phyloP scores from a whole-genome alignment of 352 stramenopile species.

The Phytopythium litorale region DNA sequence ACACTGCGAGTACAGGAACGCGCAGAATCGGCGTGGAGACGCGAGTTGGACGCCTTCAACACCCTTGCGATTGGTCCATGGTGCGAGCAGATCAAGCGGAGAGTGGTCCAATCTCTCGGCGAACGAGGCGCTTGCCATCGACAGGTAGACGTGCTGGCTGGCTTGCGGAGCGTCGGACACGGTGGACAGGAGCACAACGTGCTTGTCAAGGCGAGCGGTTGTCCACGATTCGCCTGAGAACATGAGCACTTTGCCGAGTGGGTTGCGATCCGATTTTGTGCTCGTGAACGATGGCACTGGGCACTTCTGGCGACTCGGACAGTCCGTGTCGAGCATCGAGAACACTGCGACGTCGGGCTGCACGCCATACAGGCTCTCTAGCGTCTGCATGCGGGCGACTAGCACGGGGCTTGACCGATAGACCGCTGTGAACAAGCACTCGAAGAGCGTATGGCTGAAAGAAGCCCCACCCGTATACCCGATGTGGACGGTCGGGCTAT shows the following conservation, averaged over 20 bases:
- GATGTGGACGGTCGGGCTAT: slow-evolving; percentile 14
- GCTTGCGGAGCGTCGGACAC: slow-evolving; percentile 11
- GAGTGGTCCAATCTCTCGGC: slow-evolving; percentile 22
- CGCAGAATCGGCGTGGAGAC: slow-evolving; percentile 28
- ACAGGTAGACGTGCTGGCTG: slow-evolving; percentile 16
- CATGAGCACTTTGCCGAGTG: slow-evolving; percentile 21
- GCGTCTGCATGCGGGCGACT: slow-evolving; percentile 16
- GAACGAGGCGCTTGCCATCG: slow-evolving; percentile 41
- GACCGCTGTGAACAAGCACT: slow-evolving; percentile 27
- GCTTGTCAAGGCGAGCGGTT: slow-evolving; percentile 21
- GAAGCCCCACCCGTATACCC: slow-evolving; percentile 12
- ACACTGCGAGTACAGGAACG: slow-evolving; percentile 50
- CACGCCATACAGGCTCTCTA: slow-evolving; percentile 7
- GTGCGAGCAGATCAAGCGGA: slow-evolving; percentile 22
- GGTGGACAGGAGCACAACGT: slow-evolving; percentile 27
- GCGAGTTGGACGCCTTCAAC: neutral
- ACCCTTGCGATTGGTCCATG: neutral
- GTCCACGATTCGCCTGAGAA: slow-evolving; percentile 23
- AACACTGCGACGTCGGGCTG: slow-evolving; percentile 39
- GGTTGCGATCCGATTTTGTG: neutral
- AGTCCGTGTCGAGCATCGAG: slow-evolving; percentile 9
- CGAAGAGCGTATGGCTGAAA: slow-evolving; percentile 13
- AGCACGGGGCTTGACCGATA: slow-evolving; percentile 23
- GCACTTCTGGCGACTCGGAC: neutral
- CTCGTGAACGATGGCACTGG: neutral